Conservation (phyloP, 768 basidiomycete species). For the Lactarius trivialis region DNA sequence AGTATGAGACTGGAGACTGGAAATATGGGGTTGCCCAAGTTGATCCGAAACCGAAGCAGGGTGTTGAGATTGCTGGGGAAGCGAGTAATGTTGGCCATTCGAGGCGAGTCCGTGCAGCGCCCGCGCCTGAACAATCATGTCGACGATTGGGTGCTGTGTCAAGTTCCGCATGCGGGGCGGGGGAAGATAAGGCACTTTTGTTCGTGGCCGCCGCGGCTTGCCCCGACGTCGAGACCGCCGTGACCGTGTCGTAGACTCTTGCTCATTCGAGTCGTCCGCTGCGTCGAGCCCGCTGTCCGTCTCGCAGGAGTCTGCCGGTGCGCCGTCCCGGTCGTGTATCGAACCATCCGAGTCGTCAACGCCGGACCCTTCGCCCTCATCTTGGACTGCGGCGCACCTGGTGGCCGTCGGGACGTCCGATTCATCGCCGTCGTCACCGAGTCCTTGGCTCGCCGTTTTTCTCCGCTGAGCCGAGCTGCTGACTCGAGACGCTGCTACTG, state of each 20-base stretch:
- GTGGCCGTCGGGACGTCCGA: not conserved
- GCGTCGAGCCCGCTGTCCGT: slow-evolving; percentile 1
- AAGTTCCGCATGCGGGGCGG: slow-evolving; percentile 14
- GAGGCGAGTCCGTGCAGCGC: not conserved
- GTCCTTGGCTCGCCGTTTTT: not conserved
- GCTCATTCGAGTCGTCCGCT: not conserved
- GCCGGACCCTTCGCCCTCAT: not conserved
- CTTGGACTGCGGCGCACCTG: slow-evolving; percentile 16
- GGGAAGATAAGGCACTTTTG: slow-evolving; percentile 7
- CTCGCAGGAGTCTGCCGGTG: not conserved
- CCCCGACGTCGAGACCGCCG: slow-evolving; percentile 9
- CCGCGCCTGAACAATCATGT: not conserved
- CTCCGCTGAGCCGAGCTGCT: not conserved
- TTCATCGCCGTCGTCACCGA: not conserved
- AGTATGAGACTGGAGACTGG: not conserved
- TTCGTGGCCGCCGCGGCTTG: slow-evolving; percentile 3
- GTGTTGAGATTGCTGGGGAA: not conserved
- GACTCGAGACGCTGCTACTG: not conserved
- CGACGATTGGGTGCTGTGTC: not conserved
- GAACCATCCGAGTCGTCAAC: slow-evolving; percentile 12
- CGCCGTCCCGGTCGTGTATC: slow-evolving; percentile 5
- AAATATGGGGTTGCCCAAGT: not conserved
- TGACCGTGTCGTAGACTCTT: not conserved
- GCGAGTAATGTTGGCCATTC: not conserved
- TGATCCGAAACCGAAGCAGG: not conserved